Evolutionary conservation across 1,284 basidiomycete genomes (phyloP).

Genomic region (Lignosus rhinocerotis): DNA sequence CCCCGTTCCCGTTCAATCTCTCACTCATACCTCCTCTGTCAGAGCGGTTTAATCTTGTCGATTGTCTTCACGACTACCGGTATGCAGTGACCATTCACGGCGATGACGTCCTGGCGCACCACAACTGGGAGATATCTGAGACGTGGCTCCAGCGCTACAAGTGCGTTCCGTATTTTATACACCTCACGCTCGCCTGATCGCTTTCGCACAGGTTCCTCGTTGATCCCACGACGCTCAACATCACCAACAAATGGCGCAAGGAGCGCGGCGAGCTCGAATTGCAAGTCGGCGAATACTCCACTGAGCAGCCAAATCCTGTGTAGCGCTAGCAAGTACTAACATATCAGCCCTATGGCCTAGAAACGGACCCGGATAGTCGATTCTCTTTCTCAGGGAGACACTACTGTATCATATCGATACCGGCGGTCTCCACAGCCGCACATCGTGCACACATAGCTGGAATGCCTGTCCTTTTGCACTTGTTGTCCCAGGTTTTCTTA

Average conservation of each 20-base stretch:
- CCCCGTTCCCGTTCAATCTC: background rate
- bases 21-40: conserved; percentile 3
- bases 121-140: conserved; percentile 87
- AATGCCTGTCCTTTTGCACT: background rate
- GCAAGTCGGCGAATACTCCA: conserved; percentile 18
- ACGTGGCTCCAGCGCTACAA: conserved; percentile 79
- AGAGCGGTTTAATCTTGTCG: conserved; percentile 79
- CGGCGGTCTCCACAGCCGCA: background rate
- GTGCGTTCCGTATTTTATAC: conserved; percentile 44
- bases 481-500: background rate
- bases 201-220: conserved; percentile 59
- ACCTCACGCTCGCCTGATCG: background rate
- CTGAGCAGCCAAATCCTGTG: conserved; percentile 16
- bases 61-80: conserved; percentile 73
- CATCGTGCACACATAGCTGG: background rate
- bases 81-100: conserved; percentile 75
- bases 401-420: conserved; percentile 14
- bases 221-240: conserved; percentile 60
- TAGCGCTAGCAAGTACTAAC: conserved; percentile 6
- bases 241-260: conserved; percentile 67
- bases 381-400: background rate
- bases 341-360: background rate
- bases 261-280: conserved; percentile 24
- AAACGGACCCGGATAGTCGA: background rate
- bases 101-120: conserved; percentile 84